A percentile compares a stretch with the other conserved stretches of the same genome.
These are phyloP conservation scores for Selaginella moellendorffii DNA, from an alignment of 75 land plant genomes.

Conservation along the genomic window DNA sequence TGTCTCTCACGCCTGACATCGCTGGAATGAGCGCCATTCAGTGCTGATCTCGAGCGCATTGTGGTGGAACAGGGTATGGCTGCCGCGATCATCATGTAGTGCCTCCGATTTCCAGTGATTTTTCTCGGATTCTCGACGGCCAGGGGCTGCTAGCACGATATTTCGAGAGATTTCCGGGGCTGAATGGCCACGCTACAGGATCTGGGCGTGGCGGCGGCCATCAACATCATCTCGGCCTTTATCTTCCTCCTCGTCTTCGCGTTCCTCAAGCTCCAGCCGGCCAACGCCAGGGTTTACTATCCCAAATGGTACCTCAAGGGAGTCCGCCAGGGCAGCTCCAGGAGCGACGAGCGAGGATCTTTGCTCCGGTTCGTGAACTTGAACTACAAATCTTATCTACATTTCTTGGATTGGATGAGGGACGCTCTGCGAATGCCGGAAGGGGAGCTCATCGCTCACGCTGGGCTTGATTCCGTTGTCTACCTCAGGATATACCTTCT, in stretches of 20 bases:
- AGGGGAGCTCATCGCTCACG: conserved; percentile 49
- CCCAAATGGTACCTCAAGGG: conserved; percentile 7
- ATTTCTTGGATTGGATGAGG: conserved; percentile 48
- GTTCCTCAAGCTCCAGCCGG: conserved; percentile 2
- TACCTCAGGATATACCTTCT: conserved; percentile 43
- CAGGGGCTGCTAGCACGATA: too few relatives aligned
- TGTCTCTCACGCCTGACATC: too few relatives aligned
- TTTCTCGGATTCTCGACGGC: too few relatives aligned
- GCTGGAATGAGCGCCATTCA: too few relatives aligned
- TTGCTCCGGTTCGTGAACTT: conserved; percentile 40
- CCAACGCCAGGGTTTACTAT: conserved; percentile 8
- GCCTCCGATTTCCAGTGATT: too few relatives aligned
- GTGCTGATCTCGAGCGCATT: too few relatives aligned
- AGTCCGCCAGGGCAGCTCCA: neutral
- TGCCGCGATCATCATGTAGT: too few relatives aligned
- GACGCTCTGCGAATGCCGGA: conserved; percentile 56
- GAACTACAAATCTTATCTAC: conserved; percentile 32
- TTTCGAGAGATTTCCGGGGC: neutral
- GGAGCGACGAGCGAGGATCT: neutral
- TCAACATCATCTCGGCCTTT: neutral
- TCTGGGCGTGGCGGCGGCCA: conserved; percentile 7
- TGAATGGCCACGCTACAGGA: conserved; percentile 6
- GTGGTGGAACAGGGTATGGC: too few relatives aligned
- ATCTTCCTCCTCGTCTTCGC: neutral
- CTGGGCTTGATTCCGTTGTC: conserved; percentile 62